A percentile compares a stretch with the other conserved stretches of the same genome.
Conservation (phyloP, 2,329 filamentous ascomycete genomes). For the Hymenotorrendiella dingleyae region DNA sequence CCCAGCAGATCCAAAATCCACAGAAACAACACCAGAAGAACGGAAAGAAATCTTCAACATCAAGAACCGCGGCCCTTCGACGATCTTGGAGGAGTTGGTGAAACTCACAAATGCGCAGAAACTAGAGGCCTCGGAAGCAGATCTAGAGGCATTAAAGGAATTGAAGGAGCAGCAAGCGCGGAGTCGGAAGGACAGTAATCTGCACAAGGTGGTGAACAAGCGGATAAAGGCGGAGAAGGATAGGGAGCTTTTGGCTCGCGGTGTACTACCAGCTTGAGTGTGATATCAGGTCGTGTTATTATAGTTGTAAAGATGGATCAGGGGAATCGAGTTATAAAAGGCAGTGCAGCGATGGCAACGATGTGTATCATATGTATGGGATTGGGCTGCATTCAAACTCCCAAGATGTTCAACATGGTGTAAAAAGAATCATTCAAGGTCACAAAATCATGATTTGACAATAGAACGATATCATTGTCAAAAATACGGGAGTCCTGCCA, state of each 20-base stretch:
- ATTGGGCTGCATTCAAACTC: no score
- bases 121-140: constrained; percentile 52
- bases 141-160: constrained; percentile 51
- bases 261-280: neutral
- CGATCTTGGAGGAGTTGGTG: constrained; percentile 60
- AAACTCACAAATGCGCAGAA: constrained; percentile 53
- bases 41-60: constrained; percentile 54
- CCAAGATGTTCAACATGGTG: no score
- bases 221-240: constrained; percentile 60
- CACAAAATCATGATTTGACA: no score
- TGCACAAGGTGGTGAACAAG: constrained; percentile 45
- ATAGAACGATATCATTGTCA: no score
- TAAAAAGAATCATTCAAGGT: no score
- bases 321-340: no score
- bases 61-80: constrained; percentile 52
- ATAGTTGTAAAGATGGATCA: neutral
- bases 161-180: constrained; percentile 48
- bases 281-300: neutral
- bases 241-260: constrained; percentile 45
- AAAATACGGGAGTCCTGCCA: no score
- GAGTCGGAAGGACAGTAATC: constrained; percentile 48
- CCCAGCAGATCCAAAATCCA: neutral
- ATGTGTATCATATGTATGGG: no score
- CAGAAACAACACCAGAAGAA: constrained; percentile 35
- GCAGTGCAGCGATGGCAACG: no score